These are phyloP conservation scores for Penicillium sp. DNA, from an alignment of 2,329 filamentous ascomycete species.

Conservation along the genomic window DNA sequence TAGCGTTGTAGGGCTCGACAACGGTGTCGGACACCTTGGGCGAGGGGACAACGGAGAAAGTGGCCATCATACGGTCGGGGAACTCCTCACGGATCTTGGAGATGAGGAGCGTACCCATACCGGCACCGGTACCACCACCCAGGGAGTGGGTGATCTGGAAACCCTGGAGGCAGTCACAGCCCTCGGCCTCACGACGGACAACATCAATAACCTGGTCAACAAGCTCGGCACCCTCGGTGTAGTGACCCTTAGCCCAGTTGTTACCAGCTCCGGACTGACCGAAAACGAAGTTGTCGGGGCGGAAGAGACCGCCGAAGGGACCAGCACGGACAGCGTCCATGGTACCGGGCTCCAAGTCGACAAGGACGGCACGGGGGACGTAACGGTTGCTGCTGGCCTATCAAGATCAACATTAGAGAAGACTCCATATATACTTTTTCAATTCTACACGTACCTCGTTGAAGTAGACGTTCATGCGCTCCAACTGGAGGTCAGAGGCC, in stretches of 20 bases:
- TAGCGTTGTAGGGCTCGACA: conserved; percentile 99
- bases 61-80: conserved; percentile 99
- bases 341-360: conserved; percentile 98
- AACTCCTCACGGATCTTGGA: conserved; percentile 99
- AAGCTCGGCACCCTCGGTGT: conserved; percentile 98
- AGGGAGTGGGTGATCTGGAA: conserved; percentile 99
- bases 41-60: conserved; percentile 97
- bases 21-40: conserved; percentile 99
- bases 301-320: conserved; percentile 98
- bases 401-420: conserved; percentile 2
- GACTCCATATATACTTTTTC: not conserved
- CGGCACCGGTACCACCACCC: conserved; percentile 99
- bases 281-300: conserved; percentile 99
- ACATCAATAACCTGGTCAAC: conserved; percentile 98
- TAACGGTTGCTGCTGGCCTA: conserved; percentile 98
- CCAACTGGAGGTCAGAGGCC: conserved; percentile 96
- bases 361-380: conserved; percentile 97
- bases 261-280: conserved; percentile 99
- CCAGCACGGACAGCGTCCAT: conserved; percentile 99
- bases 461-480: conserved; percentile 99
- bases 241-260: conserved; percentile 99
- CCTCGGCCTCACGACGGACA: conserved; percentile 97
- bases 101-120: conserved; percentile 99
- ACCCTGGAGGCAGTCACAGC: conserved; percentile 98
- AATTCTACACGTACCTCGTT: conserved; percentile 67